Evolutionary conservation across 163 green algal species (phyloP).

Genomic region (Coccomyxa subellipsoidea): DNA sequence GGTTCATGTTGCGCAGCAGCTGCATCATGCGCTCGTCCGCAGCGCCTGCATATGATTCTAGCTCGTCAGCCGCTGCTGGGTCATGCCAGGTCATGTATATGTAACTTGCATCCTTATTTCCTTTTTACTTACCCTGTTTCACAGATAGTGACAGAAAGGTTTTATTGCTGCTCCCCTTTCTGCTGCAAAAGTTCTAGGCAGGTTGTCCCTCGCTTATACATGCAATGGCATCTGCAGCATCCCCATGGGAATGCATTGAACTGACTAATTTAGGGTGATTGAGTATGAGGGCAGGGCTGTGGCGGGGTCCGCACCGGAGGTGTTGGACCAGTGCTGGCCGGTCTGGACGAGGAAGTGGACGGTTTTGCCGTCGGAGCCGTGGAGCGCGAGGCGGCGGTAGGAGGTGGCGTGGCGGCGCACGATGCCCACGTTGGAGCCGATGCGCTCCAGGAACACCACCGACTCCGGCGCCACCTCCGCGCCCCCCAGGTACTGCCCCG

Average conservation of each 20-base stretch:
- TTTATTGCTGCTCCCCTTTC: too few relatives aligned
- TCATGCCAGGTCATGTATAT: too few relatives aligned
- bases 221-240: too few relatives aligned
- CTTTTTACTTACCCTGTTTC: too few relatives aligned
- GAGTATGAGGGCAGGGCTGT: neutral
- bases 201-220: too few relatives aligned
- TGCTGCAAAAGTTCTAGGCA: too few relatives aligned
- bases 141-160: too few relatives aligned
- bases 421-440: slow-evolving; percentile 67
- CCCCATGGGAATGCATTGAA: too few relatives aligned
- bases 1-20: slow-evolving; percentile 83
- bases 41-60: slow-evolving; percentile 14
- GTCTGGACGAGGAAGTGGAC: slow-evolving; percentile 87
- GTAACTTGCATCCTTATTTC: too few relatives aligned
- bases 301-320: neutral
- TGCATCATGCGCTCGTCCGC: slow-evolving; percentile 89
- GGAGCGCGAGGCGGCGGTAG: slow-evolving; percentile 69
- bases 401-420: slow-evolving; percentile 78
- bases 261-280: neutral
- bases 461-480: slow-evolving; percentile 34
- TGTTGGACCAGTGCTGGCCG: slow-evolving; percentile 27
- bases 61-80: neutral
- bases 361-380: slow-evolving; percentile 80
- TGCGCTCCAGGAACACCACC: slow-evolving; percentile 75
- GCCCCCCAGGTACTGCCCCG: slow-evolving; percentile 61